A percentile compares a stretch with the other conserved stretches of the same genome.
Conservation (phyloP, 2,329 filamentous ascomycete species). For the Cladophialophora bantiana region DNA sequence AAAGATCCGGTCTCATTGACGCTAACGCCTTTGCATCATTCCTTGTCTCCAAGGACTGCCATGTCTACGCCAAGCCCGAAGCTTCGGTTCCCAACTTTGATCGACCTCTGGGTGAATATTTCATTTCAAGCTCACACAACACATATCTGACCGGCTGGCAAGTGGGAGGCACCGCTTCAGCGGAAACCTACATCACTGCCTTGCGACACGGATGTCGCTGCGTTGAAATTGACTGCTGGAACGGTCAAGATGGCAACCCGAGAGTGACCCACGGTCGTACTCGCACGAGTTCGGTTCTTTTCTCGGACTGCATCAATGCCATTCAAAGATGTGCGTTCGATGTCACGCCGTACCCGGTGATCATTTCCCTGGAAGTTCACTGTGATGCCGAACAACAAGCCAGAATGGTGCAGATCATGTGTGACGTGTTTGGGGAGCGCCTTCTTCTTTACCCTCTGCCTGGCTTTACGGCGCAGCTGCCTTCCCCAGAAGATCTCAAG, state of each 20-base stretch:
- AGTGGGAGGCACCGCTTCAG: conserved; percentile 86
- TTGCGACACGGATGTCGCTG: conserved; percentile 90
- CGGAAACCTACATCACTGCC: conserved; percentile 92
- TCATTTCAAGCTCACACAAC: conserved; percentile 98
- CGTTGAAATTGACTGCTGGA: conserved; percentile 98
- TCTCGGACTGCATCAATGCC: conserved; percentile 88
- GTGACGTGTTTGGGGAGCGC: conserved; percentile 78
- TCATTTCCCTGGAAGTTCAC: conserved; percentile 95
- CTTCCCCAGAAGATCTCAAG: conserved; percentile 84
- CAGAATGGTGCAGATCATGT: conserved; percentile 89
- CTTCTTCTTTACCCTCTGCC: conserved; percentile 79
- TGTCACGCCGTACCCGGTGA: conserved; percentile 85
- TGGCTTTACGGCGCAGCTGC: conserved; percentile 71
- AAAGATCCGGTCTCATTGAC: conserved; percentile 62
- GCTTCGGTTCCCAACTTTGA: conserved; percentile 72
- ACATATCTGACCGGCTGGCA: conserved; percentile 94
- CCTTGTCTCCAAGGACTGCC: conserved; percentile 76
- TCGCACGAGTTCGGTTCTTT: conserved; percentile 85
- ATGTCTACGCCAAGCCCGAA: conserved; percentile 65
- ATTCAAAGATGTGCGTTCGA: conserved; percentile 95
- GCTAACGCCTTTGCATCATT: conserved; percentile 80
- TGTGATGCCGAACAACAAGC: conserved; percentile 83
- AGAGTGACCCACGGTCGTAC: conserved; percentile 91
- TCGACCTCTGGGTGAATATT: conserved; percentile 92
- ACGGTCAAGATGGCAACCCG: conserved; percentile 84